Percentiles rank a stretch among this genome's conserved stretches.
phyloP scores from a whole-genome alignment of 768 basidiomycete genomes.

The Leccinum broughii region DNA sequence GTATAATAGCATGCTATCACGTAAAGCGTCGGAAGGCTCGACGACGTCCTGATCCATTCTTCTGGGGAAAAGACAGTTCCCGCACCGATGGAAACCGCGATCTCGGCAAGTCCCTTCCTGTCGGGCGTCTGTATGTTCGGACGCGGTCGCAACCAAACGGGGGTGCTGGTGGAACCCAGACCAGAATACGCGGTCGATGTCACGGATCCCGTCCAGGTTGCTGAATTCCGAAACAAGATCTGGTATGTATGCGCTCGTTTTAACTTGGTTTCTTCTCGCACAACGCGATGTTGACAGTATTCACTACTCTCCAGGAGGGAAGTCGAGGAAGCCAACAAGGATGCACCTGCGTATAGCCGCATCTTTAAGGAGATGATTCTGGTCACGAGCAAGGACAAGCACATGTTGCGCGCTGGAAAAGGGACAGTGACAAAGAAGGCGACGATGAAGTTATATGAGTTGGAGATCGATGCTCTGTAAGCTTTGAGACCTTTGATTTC shows the following conservation, averaged over 20 bases:
- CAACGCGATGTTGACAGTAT: not conserved
- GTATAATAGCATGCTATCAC: not conserved
- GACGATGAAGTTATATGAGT: conserved; percentile 38
- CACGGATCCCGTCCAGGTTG: conserved; percentile 28
- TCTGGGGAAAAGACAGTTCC: conserved; percentile 37
- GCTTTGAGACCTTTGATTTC: not conserved
- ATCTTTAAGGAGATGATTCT: conserved; percentile 56
- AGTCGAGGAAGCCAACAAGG: conserved; percentile 44
- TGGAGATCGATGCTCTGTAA: conserved; percentile 50
- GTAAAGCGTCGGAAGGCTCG: conserved; percentile 39
- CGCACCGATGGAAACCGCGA: conserved; percentile 34
- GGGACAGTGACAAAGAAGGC: conserved; percentile 46
- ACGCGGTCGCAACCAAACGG: conserved; percentile 29
- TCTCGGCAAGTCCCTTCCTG: conserved; percentile 24
- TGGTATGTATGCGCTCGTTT: conserved; percentile 32
- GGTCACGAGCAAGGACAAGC: conserved; percentile 41
- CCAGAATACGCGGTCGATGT: conserved; percentile 36
- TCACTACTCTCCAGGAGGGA: conserved; percentile 26
- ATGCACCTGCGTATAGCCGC: conserved; percentile 41
- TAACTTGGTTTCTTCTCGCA: not conserved
- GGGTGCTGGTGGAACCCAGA: conserved; percentile 34
- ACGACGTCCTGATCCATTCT: conserved; percentile 35
- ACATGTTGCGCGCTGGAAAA: conserved; percentile 46
- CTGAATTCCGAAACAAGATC: conserved; percentile 36
- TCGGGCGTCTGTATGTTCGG: conserved; percentile 43